Conservation (phyloP, 805 yeast genomes). For the Kazachstania bromeliacearum region DNA sequence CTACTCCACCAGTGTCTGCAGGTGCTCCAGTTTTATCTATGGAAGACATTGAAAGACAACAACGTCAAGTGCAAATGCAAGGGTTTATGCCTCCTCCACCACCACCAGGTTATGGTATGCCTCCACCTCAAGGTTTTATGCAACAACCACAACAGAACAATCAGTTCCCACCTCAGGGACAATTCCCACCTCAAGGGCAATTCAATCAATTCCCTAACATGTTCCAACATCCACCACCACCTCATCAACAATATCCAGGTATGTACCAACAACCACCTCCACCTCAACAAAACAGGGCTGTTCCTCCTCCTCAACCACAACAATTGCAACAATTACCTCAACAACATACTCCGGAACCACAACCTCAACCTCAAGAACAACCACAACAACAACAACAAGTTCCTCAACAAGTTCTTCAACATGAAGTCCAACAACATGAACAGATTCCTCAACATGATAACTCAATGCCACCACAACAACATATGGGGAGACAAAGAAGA, state of each 20-base stretch:
- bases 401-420: conserved; percentile 12
- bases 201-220: conserved; percentile 10
- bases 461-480: conserved; percentile 4
- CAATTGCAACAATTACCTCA: conserved; percentile 3
- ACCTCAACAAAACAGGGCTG: not conserved
- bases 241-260: not conserved
- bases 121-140: conserved; percentile 16
- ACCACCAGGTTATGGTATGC: conserved; percentile 1
- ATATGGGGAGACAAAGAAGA: conserved; percentile 22
- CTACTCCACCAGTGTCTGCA: conserved; percentile 3
- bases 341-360: not conserved
- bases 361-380: not conserved
- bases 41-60: conserved; percentile 72
- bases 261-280: conserved; percentile 1
- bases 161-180: conserved; percentile 5
- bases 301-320: not conserved
- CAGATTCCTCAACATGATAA: conserved; percentile 9
- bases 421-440: conserved; percentile 18
- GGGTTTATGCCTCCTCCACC: conserved; percentile 6
- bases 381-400: conserved; percentile 19
- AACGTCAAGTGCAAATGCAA: conserved; percentile 23
- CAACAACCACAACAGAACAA: conserved; percentile 9
- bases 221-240: conserved; percentile 5
- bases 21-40: conserved; percentile 43
- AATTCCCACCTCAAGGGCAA: conserved; percentile 9